These are phyloP conservation scores for Cladosporium halotolerans DNA, from an alignment of 2,329 filamentous ascomycete species.

Conservation along the genomic window DNA sequence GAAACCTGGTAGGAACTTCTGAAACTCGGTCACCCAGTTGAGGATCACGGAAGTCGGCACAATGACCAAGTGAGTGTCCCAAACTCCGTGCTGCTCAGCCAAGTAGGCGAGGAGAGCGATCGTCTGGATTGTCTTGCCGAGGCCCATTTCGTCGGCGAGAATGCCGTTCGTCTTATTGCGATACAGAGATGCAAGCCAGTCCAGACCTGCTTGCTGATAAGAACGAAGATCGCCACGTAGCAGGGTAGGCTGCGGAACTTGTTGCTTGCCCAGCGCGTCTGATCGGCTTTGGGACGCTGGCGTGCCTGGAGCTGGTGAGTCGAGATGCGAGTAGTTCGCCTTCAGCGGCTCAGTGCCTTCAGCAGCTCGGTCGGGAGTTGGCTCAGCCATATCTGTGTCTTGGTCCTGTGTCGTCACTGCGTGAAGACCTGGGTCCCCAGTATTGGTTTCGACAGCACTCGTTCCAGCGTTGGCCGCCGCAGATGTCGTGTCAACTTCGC, in stretches of 20 bases:
- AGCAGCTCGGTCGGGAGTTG: conserved; percentile 18
- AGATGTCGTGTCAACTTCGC: neutral
- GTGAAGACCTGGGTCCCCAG: neutral
- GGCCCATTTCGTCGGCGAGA: conserved; percentile 94
- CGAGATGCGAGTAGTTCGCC: neutral
- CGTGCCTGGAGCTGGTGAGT: conserved; percentile 1
- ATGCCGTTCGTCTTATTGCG: conserved; percentile 92
- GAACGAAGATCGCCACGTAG: conserved; percentile 85
- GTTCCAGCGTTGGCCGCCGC: neutral
- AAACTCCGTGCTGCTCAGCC: conserved; percentile 81
- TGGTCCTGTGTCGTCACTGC: neutral
- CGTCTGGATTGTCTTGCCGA: conserved; percentile 97
- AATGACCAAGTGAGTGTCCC: conserved; percentile 93
- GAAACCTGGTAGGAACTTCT: conserved; percentile 97
- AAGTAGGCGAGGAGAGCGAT: conserved; percentile 90
- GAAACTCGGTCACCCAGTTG: conserved; percentile 99
- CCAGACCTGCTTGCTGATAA: conserved; percentile 93
- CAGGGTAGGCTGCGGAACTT: conserved; percentile 55
- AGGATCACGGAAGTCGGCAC: conserved; percentile 98
- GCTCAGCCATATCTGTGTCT: neutral
- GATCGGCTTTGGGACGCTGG: conserved; percentile 7
- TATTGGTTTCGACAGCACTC: neutral
- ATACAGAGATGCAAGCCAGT: conserved; percentile 93
- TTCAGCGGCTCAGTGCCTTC: conserved; percentile 16
- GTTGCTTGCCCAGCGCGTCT: conserved; percentile 14